Evolutionary conservation across 2,329 filamentous ascomycete species (phyloP).

Genomic region (Apiospora rasikravindrae): DNA sequence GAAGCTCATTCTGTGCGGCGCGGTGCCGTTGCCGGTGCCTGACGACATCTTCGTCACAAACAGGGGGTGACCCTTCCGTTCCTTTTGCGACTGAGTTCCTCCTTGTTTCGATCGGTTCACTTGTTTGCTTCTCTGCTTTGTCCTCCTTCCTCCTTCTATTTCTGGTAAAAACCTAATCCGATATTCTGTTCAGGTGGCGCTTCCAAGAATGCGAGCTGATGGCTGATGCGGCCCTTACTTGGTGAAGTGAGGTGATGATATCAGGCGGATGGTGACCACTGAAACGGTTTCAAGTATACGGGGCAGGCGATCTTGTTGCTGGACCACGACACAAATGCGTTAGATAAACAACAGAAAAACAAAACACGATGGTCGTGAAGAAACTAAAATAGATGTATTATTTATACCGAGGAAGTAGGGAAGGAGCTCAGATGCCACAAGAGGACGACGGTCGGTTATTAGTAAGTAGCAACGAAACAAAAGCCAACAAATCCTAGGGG

Average conservation of each 20-base stretch:
- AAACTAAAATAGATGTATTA: neutral
- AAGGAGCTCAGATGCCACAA: neutral
- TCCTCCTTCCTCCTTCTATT: neutral
- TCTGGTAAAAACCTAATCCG: neutral
- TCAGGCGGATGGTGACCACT: neutral
- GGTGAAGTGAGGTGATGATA: neutral
- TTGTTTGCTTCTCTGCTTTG: neutral
- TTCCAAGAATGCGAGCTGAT: neutral
- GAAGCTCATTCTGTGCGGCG: slow-evolving; percentile 10
- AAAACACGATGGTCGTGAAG: neutral
- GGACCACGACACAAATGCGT: neutral
- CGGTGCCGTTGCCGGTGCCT: neutral
- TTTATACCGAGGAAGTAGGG: neutral
- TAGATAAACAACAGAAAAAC: neutral
- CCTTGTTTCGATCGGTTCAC: neutral
- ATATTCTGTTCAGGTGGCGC: neutral
- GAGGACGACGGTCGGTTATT: neutral
- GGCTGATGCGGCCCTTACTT: neutral
- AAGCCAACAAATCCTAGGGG: neutral
- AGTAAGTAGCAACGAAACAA: neutral
- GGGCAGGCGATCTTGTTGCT: neutral
- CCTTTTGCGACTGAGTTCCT: neutral
- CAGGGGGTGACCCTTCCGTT: neutral
- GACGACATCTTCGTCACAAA: slow-evolving; percentile 29
- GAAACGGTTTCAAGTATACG: neutral